These are phyloP conservation scores for Verticillium zaregamsianum DNA, from an alignment of 2,329 filamentous ascomycete genomes.

Conservation along the genomic window DNA sequence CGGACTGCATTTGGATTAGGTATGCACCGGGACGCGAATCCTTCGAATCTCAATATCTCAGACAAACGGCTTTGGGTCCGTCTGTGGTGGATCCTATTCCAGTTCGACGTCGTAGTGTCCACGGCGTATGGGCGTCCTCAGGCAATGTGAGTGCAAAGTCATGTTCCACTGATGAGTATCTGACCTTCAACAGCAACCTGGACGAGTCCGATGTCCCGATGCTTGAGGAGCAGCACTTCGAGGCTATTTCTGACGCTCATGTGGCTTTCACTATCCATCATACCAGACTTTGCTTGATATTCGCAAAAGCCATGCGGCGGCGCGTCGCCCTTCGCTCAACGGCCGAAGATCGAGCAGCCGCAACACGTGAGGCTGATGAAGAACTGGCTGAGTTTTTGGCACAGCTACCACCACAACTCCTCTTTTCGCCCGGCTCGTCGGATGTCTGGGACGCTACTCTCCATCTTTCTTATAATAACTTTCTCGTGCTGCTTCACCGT, in stretches of 20 bases:
- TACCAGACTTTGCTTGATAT: slow-evolving; percentile 44
- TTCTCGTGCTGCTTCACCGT: slow-evolving; percentile 28
- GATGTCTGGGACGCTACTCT: slow-evolving; percentile 25
- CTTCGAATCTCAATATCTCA: slow-evolving; percentile 21
- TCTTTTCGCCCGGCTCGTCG: slow-evolving; percentile 14
- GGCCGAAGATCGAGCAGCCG: slow-evolving; percentile 16
- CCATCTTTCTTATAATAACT: slow-evolving; percentile 29
- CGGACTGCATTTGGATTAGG: slow-evolving; percentile 49
- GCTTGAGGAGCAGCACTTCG: slow-evolving; percentile 39
- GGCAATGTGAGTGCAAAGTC: slow-evolving; percentile 30
- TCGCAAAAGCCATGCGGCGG: slow-evolving; percentile 31
- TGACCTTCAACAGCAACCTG: slow-evolving; percentile 26
- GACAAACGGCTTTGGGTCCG: slow-evolving; percentile 31
- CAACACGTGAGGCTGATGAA: slow-evolving; percentile 23
- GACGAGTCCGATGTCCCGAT: slow-evolving; percentile 46
- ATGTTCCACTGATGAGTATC: neutral
- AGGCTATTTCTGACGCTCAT: slow-evolving; percentile 33
- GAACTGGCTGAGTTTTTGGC: slow-evolving; percentile 24
- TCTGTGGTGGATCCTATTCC: slow-evolving; percentile 36
- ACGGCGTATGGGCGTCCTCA: slow-evolving; percentile 44
- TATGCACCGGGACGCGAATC: slow-evolving; percentile 38
- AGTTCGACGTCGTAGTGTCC: slow-evolving; percentile 31
- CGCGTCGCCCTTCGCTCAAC: slow-evolving; percentile 13
- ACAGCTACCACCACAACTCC: slow-evolving; percentile 21
- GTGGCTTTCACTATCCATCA: slow-evolving; percentile 41